A percentile compares a stretch with the other conserved stretches of the same genome.
These are phyloP conservation scores for Leucocoprinus birnbaumii DNA, from an alignment of 768 basidiomycete genomes.

Conservation along the genomic window DNA sequence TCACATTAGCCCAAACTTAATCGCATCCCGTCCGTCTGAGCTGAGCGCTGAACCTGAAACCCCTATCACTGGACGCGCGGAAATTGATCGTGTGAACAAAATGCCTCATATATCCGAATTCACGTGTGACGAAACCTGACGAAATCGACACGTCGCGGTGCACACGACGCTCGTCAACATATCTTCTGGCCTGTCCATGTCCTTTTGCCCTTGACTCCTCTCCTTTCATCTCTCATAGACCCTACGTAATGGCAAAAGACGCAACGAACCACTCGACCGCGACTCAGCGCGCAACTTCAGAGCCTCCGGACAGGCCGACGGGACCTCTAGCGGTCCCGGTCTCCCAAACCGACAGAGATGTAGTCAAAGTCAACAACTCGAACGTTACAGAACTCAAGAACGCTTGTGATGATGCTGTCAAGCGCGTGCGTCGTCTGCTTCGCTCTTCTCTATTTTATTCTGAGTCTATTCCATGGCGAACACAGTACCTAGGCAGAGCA, in stretches of 20 bases:
- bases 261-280: background rate
- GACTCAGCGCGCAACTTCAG: slow-evolving; percentile 11
- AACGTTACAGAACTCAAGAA: slow-evolving; percentile 62
- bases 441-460: slow-evolving; percentile 7
- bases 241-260: slow-evolving; percentile 10
- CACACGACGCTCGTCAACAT: background rate
- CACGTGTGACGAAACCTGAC: background rate
- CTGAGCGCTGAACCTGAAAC: too few species aligned
- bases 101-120: background rate
- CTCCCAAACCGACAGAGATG: slow-evolving; percentile 43
- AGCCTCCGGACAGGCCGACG: slow-evolving; percentile 41
- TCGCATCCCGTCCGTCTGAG: background rate
- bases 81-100: background rate
- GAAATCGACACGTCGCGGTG: slow-evolving; percentile 8
- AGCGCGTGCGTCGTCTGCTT: slow-evolving; percentile 66
- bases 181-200: background rate
- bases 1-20: slow-evolving; percentile 4
- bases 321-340: slow-evolving; percentile 52
- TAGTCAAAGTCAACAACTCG: slow-evolving; percentile 59
- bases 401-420: slow-evolving; percentile 84
- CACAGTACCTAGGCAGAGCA: slow-evolving; percentile 75
- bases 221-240: background rate
- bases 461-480: background rate
- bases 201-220: background rate
- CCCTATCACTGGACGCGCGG: background rate